Percentiles rank a stretch among this genome's conserved stretches.
These are phyloP conservation scores for Colletotrichum tabaci DNA, from an alignment of 2,329 filamentous ascomycete species.

Conservation along the genomic window DNA sequence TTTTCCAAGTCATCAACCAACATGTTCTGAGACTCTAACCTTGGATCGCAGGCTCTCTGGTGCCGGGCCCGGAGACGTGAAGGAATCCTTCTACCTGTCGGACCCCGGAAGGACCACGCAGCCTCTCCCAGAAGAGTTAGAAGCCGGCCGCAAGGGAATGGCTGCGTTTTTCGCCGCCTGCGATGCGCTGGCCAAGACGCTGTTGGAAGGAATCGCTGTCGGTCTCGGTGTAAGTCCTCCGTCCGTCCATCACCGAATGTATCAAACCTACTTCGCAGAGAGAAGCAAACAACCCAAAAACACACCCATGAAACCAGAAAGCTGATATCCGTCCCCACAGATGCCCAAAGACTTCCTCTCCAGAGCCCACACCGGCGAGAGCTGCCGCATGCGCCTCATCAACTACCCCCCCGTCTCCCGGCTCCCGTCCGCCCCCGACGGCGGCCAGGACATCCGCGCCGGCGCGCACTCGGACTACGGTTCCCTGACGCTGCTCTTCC, in stretches of 20 bases:
- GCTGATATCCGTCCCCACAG: slow-evolving; percentile 13
- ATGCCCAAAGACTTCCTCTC: slow-evolving; percentile 67
- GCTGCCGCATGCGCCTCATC: slow-evolving; percentile 61
- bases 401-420: slow-evolving; percentile 77
- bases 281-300: background rate
- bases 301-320: background rate
- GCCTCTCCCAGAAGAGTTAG: slow-evolving; percentile 32
- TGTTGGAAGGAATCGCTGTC: slow-evolving; percentile 70
- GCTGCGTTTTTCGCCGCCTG: slow-evolving; percentile 35
- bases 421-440: slow-evolving; percentile 67
- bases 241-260: background rate
- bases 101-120: slow-evolving; percentile 33
- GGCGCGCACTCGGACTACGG: slow-evolving; percentile 94
- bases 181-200: slow-evolving; percentile 28
- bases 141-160: slow-evolving; percentile 19
- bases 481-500: slow-evolving; percentile 83
- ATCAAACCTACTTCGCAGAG: background rate
- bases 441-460: slow-evolving; percentile 78
- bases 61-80: slow-evolving; percentile 39
- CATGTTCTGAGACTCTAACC: background rate
- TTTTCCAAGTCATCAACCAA: background rate
- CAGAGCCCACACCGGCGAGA: slow-evolving; percentile 61
- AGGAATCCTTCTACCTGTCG: slow-evolving; percentile 42
- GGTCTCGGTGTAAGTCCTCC: slow-evolving; percentile 74
- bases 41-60: slow-evolving; percentile 34